These are phyloP conservation scores for Yueomyces sp. DNA, from an alignment of 805 yeast species.

Conservation along the genomic window DNA sequence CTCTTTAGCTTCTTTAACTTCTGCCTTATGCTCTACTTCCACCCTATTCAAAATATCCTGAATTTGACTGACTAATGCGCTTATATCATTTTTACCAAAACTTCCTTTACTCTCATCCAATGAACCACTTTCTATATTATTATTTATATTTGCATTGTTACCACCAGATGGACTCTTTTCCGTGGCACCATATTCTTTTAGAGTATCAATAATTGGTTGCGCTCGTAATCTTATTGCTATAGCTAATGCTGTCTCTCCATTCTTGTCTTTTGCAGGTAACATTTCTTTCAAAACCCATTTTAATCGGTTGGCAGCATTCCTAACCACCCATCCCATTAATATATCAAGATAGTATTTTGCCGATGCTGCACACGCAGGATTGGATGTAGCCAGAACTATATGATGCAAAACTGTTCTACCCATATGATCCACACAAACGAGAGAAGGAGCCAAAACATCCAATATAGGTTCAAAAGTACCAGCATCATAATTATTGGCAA, in stretches of 20 bases:
- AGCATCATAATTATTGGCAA: slow-evolving; percentile 70
- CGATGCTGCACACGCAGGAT: slow-evolving; percentile 60
- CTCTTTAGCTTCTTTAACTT: neutral
- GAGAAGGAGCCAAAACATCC: slow-evolving; percentile 62
- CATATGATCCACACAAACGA: slow-evolving; percentile 49
- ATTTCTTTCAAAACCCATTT: slow-evolving; percentile 52
- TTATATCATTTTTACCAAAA: neutral
- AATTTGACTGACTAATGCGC: neutral
- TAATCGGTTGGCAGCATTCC: slow-evolving; percentile 32
- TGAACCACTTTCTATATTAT: neutral
- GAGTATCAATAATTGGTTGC: slow-evolving; percentile 62
- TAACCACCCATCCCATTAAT: slow-evolving; percentile 66
- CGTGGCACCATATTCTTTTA: slow-evolving; percentile 72
- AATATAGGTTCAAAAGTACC: slow-evolving; percentile 61
- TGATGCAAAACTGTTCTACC: slow-evolving; percentile 80
- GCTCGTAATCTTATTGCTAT: slow-evolving; percentile 85
- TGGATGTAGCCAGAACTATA: slow-evolving; percentile 67
- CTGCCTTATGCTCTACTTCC: neutral
- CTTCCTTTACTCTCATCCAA: neutral
- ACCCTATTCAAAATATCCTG: neutral
- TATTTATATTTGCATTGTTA: neutral
- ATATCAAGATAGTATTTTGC: slow-evolving; percentile 62
- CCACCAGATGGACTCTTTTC: neutral
- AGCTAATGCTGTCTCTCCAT: slow-evolving; percentile 91
- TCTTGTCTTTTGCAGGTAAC: slow-evolving; percentile 78